Base-by-base conservation (phyloP, 768 basidiomycete genomes). In the Mycena rosella region DNA sequence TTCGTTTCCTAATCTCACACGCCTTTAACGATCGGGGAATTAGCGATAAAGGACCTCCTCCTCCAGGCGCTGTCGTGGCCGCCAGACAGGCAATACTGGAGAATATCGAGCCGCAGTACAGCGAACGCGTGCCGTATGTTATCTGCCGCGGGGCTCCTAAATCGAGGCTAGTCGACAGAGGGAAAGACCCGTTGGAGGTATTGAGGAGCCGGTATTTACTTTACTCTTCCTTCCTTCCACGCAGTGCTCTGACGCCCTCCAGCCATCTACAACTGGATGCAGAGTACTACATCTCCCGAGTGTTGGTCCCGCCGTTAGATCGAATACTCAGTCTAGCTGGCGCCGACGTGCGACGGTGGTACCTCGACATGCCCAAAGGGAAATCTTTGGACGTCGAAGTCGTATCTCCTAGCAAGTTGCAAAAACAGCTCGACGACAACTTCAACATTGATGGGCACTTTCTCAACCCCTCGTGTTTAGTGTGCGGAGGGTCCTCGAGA, bases 311-410 rank as follows among this genome's bases (percentile, higher is more conserved):
- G 11, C 96, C 97, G 0, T 76, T 99, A 69, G 92, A 94, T 65
- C 88, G 98, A 51, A 88, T 99, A 49, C 95, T 99, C 83, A 95
- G 92, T 66, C 88, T 99, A 26, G 84, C 96, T 36, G 96, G 97
- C 18, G 95, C 92, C 11, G 92, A 98, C 75, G 90, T 97, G 29
- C 86, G 86, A 58, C 82, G 84, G 47, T 99, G 97, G 97, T 98
- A 89, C 74, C 85, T 91, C 54, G 90, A 91, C 30, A 96, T 96
- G 95, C 93, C 95, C 2, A 89, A 89, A 75, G 80, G 74, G 3
- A 72, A 69, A 45, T 55, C 62, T 42, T 20, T 75, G 40, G 73
- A 82, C 44, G 80, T 83, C 61, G 79, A 81, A 52, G 80, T 78
- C 10, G 13, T 20, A 47, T 74, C 78, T 32, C 74, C 78, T 6